phyloP scores from a whole-genome alignment of 257 asterid species.

The Petrea volubilis region DNA sequence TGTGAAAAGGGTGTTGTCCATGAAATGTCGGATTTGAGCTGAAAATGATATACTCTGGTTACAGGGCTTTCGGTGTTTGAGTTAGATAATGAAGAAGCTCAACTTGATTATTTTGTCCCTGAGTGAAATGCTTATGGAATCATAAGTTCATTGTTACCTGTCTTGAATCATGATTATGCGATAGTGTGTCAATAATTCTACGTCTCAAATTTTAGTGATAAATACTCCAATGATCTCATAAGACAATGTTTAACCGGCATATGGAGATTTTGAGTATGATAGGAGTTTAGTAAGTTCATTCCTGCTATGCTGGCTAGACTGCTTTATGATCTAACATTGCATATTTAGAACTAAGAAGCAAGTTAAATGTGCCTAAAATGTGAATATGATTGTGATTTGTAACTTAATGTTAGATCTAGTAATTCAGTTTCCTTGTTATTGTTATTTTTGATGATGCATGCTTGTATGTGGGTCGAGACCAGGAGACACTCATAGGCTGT shows the following conservation, averaged over 20 bases:
- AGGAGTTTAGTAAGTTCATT: not conserved
- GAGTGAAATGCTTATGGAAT: not conserved
- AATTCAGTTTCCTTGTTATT: not conserved
- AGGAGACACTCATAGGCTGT: not conserved
- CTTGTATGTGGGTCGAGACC: not conserved
- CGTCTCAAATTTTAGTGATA: not conserved
- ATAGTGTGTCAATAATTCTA: not conserved
- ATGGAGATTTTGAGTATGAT: not conserved
- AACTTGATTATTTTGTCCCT: not conserved
- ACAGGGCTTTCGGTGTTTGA: not conserved
- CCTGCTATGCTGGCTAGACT: slow-evolving; percentile 4
- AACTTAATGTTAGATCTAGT: not conserved
- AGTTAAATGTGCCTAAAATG: not conserved
- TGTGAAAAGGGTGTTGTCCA: not conserved
- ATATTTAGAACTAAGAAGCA: not conserved
- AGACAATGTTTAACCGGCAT: not conserved
- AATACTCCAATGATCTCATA: not conserved
- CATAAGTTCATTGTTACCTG: not conserved
- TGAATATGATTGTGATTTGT: not conserved
- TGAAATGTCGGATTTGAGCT: not conserved
- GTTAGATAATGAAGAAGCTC: not conserved
- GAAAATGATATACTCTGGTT: not conserved
- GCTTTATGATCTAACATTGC: slow-evolving; percentile 10
- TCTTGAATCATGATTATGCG: slow-evolving; percentile 2
- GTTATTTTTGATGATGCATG: not conserved